Conservation (phyloP, 225 moss, liverwort and hornwort species). For the Marchantia paleacea region DNA sequence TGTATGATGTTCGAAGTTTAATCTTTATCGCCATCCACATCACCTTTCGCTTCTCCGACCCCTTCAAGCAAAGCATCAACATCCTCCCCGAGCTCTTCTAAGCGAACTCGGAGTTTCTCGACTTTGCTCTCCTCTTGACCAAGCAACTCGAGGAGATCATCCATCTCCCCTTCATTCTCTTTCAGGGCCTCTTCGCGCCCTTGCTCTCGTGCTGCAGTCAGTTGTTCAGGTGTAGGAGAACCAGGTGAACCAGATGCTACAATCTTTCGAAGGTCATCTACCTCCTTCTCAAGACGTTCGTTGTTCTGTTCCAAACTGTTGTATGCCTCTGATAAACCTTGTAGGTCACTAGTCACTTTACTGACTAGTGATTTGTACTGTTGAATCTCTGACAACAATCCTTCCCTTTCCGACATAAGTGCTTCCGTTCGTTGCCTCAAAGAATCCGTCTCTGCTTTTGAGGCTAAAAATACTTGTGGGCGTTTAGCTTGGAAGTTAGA, state of each 20-base stretch:
- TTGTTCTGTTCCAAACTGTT: constrained; percentile 82
- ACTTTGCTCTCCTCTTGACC: constrained; percentile 96
- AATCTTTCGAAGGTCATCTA: constrained; percentile 42
- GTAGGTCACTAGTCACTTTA: constrained; percentile 73
- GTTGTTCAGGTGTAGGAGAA: constrained; percentile 43
- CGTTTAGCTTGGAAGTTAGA: constrained; percentile 42
- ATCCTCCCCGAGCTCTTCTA: constrained; percentile 82
- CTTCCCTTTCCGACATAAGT: constrained; percentile 52
- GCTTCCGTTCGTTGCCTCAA: constrained; percentile 68
- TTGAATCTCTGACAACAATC: constrained; percentile 52
- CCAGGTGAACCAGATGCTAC: constrained; percentile 6
- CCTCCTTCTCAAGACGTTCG: constrained; percentile 67
- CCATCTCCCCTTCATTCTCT: constrained; percentile 78
- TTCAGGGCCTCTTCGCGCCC: constrained; percentile 51
- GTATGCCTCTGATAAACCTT: constrained; percentile 83
- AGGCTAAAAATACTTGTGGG: constrained; percentile 44
- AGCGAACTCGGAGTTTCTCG: constrained; percentile 59
- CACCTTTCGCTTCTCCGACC: constrained; percentile 50
- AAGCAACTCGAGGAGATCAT: constrained; percentile 80
- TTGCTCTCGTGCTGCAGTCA: constrained; percentile 56
- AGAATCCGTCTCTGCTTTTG: constrained; percentile 60
- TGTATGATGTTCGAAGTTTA: not conserved
- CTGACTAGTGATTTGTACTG: constrained; percentile 53
- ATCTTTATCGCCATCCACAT: constrained; percentile 30
- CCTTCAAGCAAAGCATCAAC: constrained; percentile 48